Base-by-base conservation (phyloP, 441 rosid genomes). In the Populus hybrid region DNA sequence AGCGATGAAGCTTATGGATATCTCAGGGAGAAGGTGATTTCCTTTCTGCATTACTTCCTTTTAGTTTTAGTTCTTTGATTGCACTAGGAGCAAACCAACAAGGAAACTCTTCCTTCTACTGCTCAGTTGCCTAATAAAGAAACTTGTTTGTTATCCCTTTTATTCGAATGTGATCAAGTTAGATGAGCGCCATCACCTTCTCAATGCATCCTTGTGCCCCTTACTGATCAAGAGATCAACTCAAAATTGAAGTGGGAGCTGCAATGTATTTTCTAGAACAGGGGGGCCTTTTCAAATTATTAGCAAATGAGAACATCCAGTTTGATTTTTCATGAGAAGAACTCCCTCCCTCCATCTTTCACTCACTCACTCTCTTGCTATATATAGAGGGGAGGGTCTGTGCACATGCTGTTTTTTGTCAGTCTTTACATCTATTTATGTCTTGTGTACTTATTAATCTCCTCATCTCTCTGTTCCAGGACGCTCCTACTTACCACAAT, bases 1-100 rank as follows among this genome's bases (percentile, higher is more conserved):
- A 75, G 98, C 97, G 70, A 94, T 93, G 99, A 90, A 94, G 86
- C 98, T 97, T 65, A 88, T 94, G 97, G 99, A 97, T 85, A 72
- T 89, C 72, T 83, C 97, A 1, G 99, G 99, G 77, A 89, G 99
- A 93, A 90, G 99, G 99, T 94, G 73, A 75, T 46, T 69, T 74
- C 50, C 21, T 21, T 73, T 42, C 61, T 28, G 42, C 70, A 61
- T 32, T 20, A 11, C 67, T 0, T 30, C 24, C 21, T 53, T 73
- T 38, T 72, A n/a, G 23, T 42, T 59, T 28, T 38, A 24, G 23
- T 28, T 70, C 36, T 63, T 21, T 63, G 57, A 50, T 50, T 50
- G 57, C 20, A 16, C 57, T 50, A 16, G 57, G 57, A 46, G 14
- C 57, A 50, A 21, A 64, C 67, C 67, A 64, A 20, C 34, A 6